Conservation (phyloP, 768 basidiomycete genomes). For the Trametes meyenii region DNA sequence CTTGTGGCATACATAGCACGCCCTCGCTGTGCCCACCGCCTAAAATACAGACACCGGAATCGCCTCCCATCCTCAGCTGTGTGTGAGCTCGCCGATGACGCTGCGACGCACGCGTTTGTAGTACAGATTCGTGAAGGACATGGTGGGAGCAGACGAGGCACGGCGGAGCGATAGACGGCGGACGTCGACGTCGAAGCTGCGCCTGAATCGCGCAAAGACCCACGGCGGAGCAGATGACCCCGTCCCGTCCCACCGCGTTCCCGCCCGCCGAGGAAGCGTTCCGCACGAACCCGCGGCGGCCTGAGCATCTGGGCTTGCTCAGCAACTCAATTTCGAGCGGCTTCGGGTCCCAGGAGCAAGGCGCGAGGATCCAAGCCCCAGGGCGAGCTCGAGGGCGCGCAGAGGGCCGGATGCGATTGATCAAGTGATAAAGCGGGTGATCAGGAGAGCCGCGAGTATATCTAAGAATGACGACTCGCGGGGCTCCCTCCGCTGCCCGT, state of each 20-base stretch:
- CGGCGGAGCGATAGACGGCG: conserved; percentile 16
- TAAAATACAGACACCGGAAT: conserved; percentile 34
- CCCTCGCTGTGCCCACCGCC: conserved; percentile 76
- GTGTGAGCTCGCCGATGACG: neutral
- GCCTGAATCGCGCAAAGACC: neutral
- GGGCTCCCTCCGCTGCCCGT: neutral
- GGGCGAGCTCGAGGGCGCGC: too few species aligned
- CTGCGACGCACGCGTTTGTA: conserved; percentile 75
- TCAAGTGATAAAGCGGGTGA: conserved; percentile 28
- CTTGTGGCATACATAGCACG: conserved; percentile 79
- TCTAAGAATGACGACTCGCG: conserved; percentile 18
- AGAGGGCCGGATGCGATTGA: conserved; percentile 18
- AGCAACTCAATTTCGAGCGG: conserved; percentile 18
- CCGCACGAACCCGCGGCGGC: conserved; percentile 20
- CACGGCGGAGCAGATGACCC: conserved; percentile 17
- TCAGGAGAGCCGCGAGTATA: conserved; percentile 23
- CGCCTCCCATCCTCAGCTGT: conserved; percentile 14
- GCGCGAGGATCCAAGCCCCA: too few species aligned
- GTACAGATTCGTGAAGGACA: conserved; percentile 84
- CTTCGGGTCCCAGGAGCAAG: conserved; percentile 11
- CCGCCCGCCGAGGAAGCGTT: conserved; percentile 2
- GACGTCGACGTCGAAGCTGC: neutral
- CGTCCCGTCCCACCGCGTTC: neutral
- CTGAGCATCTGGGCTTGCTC: conserved; percentile 12
- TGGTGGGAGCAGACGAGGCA: conserved; percentile 31